Percentiles rank a stretch among this genome's conserved stretches.
These are phyloP conservation scores for Pestalotiopsis sp. DNA, from an alignment of 2,329 filamentous ascomycete species.

Conservation along the genomic window DNA sequence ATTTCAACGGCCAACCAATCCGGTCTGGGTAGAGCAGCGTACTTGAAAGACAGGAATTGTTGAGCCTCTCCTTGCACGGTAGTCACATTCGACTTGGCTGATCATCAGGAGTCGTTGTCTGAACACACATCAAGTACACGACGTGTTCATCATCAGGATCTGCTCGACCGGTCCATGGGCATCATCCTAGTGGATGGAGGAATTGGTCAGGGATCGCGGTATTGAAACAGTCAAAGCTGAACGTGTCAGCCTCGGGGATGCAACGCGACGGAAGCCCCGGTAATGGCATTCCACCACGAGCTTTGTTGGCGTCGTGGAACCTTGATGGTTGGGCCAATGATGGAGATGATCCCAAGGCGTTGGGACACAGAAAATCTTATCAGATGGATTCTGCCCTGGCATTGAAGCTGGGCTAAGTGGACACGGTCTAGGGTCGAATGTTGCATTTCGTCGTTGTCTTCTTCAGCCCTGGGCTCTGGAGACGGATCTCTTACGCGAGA, in stretches of 20 bases:
- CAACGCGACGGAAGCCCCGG: not conserved
- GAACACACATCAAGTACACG: not conserved
- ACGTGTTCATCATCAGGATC: not conserved
- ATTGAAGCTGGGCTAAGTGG: not conserved
- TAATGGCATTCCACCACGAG: not conserved
- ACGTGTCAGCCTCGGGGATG: not conserved
- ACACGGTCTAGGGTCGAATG: not conserved
- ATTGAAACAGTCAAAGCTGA: not conserved
- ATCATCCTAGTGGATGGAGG: not conserved
- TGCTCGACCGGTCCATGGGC: not conserved
- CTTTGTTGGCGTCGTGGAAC: not conserved
- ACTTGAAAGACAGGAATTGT: not conserved
- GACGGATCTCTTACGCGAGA: slow-evolving; percentile 5
- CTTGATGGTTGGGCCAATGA: slow-evolving; percentile 1
- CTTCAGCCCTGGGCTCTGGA: not conserved
- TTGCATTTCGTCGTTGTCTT: not conserved
- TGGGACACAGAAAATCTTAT: slow-evolving; percentile 2
- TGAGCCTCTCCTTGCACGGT: not conserved
- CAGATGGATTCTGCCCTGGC: not conserved
- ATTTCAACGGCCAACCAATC: not conserved
- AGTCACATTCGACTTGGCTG: not conserved
- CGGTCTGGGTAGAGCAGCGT: not conserved
- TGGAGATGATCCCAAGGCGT: not conserved
- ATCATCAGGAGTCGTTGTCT: not conserved
- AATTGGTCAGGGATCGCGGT: not conserved